These are phyloP conservation scores for Zymoseptoria brevis DNA, from an alignment of 2,329 filamentous ascomycete genomes.

Conservation along the genomic window DNA sequence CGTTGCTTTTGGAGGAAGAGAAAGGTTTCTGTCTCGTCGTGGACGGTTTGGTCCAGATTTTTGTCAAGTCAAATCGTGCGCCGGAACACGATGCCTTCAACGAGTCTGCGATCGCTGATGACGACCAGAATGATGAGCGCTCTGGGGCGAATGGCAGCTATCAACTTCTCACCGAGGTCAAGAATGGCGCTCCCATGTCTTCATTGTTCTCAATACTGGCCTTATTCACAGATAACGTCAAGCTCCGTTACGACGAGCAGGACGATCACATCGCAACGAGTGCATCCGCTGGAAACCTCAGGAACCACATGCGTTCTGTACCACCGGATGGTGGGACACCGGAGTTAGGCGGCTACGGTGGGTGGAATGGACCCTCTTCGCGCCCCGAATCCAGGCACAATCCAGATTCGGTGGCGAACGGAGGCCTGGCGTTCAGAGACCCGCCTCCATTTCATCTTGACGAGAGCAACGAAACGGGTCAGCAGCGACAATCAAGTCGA, in stretches of 20 bases:
- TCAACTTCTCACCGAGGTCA: conserved; percentile 91
- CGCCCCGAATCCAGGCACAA: conserved; percentile 23
- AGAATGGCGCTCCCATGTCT: conserved; percentile 97
- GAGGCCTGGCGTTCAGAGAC: conserved; percentile 18
- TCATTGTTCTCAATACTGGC: conserved; percentile 96
- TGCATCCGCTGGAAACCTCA: conserved; percentile 17
- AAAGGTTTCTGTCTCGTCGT: conserved; percentile 97
- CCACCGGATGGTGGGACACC: conserved; percentile 16
- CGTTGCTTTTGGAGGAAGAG: conserved; percentile 88
- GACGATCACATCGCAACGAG: conserved; percentile 40
- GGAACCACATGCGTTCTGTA: conserved; percentile 17
- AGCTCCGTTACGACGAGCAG: conserved; percentile 61
- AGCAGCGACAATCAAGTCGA: conserved; percentile 16
- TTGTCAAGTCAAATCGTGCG: conserved; percentile 75
- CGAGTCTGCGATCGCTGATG: conserved; percentile 37
- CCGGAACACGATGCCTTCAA: conserved; percentile 32
- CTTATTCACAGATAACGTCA: conserved; percentile 90
- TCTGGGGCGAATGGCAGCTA: conserved; percentile 71
- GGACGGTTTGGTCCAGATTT: conserved; percentile 92
- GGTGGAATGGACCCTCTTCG: conserved; percentile 16
- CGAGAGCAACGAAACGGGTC: conserved; percentile 19
- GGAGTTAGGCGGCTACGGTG: conserved; percentile 21
- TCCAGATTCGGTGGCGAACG: conserved; percentile 11
- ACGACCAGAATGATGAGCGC: conserved; percentile 55
- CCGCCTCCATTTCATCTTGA: conserved; percentile 26